Percentiles rank a stretch among this genome's conserved stretches.
These are phyloP conservation scores for Hippophae tibetana DNA, from an alignment of 306 rosid genomes.

Conservation along the genomic window DNA sequence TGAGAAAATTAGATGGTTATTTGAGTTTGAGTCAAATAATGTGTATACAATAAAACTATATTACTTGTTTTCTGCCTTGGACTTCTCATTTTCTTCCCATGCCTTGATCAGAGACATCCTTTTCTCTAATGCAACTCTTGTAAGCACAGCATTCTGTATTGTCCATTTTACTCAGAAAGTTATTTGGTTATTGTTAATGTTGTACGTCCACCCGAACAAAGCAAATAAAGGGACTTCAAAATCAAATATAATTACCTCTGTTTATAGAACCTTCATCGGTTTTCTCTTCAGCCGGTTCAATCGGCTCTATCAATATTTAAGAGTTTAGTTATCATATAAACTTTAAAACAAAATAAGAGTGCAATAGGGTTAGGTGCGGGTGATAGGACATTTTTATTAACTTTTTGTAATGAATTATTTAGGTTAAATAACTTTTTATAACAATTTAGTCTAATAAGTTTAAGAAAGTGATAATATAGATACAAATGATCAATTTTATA, in stretches of 20 bases:
- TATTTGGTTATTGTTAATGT: not conserved
- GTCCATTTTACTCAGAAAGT: not conserved
- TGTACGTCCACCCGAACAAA: not conserved
- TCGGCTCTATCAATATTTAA: slow-evolving; percentile 27
- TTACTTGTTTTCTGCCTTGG: slow-evolving; percentile 53
- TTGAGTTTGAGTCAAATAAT: no score
- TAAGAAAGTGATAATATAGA: no score
- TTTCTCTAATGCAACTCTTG: slow-evolving; percentile 46
- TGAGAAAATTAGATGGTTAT: no score
- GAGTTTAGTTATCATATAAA: not conserved
- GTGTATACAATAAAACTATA: not conserved
- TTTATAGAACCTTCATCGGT: slow-evolving; percentile 44
- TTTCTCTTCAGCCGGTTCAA: slow-evolving; percentile 41
- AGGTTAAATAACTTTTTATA: no score
- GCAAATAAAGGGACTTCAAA: not conserved
- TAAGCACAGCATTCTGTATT: slow-evolving; percentile 51
- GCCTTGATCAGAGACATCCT: slow-evolving; percentile 45
- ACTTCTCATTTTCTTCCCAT: slow-evolving; percentile 63
- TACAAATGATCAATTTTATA: no score
- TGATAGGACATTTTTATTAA: no score
- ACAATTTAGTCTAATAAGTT: no score
- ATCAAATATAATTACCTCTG: slow-evolving; percentile 41
- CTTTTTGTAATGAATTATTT: no score
- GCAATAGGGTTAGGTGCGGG: no score
- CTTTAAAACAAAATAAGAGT: no score